Evolutionary conservation across 495 filamentous ascomycete species (phyloP), one percentile per base, ranked within the genome.

Genomic region (Trichoderma parareesei): DNA sequence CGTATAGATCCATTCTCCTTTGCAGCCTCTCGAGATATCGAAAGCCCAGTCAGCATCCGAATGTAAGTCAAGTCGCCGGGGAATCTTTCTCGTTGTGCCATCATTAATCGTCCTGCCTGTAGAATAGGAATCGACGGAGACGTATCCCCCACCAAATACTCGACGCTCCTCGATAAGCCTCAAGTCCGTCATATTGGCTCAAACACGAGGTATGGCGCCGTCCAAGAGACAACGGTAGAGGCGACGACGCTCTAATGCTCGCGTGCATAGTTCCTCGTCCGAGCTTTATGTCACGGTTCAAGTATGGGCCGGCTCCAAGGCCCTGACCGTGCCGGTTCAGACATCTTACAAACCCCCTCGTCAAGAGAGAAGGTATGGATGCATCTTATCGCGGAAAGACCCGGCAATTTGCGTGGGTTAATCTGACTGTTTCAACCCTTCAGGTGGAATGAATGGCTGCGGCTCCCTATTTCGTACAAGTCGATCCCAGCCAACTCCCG

Each of bases 361-460:
- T 70, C 82, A 79, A 35, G 82, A 85, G 62, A 85, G 95, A 69
- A 83, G 78, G 73, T 78, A 65, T 60, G 71, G 48, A 18, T 46
- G 55, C 27, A 27, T 38, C 64, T 60, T 59, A 42, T 18, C 64
- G n/a, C 18, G 9, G 16, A 3, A 20, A n/a, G 1, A 3, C 13
- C 41, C 6, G 8, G 27, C 7, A 14, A 18, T 1, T n/a, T 3
- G 10, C 33, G 5, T 11, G 0, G 37, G 5, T 9, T 18, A 61
- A 61, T 16, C 60, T 13, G 5, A 27, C 7, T 9, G 16, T 9
- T 40, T 7, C 27, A 27, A 43, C 27, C 33, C 27, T 10, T 11
- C 63, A 84, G 81, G 70, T 99, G 94, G 94, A 93, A 93, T 72
- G 94, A 99, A 77, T 99, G 95, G 95, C 83, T 99, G 38, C 85